Evolutionary conservation across 2,329 filamentous ascomycete species (phyloP), one percentile per base, ranked within the genome.

Genomic region (Chrysoporthe cubensis): DNA sequence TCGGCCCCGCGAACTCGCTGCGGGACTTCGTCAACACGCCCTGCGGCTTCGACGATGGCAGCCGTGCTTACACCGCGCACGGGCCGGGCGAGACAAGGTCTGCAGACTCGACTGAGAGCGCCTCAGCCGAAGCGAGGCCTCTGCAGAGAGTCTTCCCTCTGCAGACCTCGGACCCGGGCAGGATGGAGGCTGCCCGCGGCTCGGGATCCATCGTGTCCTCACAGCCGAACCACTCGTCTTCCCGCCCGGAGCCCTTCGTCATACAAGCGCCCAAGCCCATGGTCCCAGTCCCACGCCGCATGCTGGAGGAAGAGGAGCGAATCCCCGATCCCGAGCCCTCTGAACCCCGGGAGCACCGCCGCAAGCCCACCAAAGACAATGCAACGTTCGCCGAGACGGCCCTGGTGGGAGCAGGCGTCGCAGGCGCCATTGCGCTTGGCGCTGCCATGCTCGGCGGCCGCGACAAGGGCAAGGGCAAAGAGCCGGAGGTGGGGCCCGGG

Each of bases 221-320:
- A 8, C 71, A 72, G 58, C 62, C 54, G 44, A 57, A 57, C 21
- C 52, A 21, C 52, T 69, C 62, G n/a, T 65, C 66, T 37, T 43
- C 59, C 37, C 83, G 87, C 54, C 86, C 89, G 5, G 87, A 82
- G 6, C 83, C 87, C 0, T 85, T 93, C 43, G 88, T 90, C 13
- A 83, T 97, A n/a, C 91, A 96, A 76, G 93, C 97, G 73, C 94
- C 94, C 2, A 90, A 94, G 72, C 94, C 94, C 2, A 86, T 92
- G 68, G 84, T 86, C 2, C 92, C 92, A 0, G 88, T 96, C 2
- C 89, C 90, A 48, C 86, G 87, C 70, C 86, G 87, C 21, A 84
- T 94, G 1, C 92, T 93, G 73, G 85, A 88, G 60, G 42, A 60
- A 18, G 80, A 84, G 44, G 79, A 80, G 50, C 79, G 76, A 58